Evolutionary conservation across 2,329 filamentous ascomycete species (phyloP), one percentile per base, ranked within the genome.

Genomic region (Pyrenochaeta sp.): DNA sequence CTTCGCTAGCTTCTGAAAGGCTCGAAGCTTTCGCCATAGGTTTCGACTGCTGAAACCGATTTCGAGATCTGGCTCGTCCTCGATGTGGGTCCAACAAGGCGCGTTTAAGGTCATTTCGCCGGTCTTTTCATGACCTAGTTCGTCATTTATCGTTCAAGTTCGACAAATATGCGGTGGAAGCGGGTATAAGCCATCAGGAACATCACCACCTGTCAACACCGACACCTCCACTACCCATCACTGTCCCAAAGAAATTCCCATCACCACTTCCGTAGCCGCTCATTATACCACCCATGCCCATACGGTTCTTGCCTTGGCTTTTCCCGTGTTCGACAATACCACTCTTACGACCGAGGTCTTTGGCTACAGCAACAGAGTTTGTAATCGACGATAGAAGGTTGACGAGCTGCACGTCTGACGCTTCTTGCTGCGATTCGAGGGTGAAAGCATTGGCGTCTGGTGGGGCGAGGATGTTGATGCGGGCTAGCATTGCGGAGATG

Each of bases 401-500:
- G 49, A 96, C 85, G 2, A 97, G 84, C 53, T 89, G 85, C 28
- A 97, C 92, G 68, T 98, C 92, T 70, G 96, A 95, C 59, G 89
- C 84, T 79, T 97, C 91, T 52, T 90, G 88, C 37, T 90, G 82
- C 37, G 91, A 86, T 76, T 96, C 90, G 34, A 85, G 82, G 28
- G 88, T 83, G 72, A 94, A 91, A 0, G 86, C 83, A 43, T 84
- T 82, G 27, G 83, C 64, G 67, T 91, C 85, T 2, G 89, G 84
- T 2, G 94, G 92, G 4, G 90, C 88, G 52, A 97, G 85, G 19
- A 98, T 88, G 39, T 91, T 90, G 28, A 97, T 85, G 50, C 94
- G 90, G 49, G 90, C 90, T 61, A 97, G 86, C 40, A 97, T 88
- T 1, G 93, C 90, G 71, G 93, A 91, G 62, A 97, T 92, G 63